Evolutionary conservation across 2,329 filamentous ascomycete species (phyloP).

Genomic region (Pseudopyrenochaeta lycopersici): DNA sequence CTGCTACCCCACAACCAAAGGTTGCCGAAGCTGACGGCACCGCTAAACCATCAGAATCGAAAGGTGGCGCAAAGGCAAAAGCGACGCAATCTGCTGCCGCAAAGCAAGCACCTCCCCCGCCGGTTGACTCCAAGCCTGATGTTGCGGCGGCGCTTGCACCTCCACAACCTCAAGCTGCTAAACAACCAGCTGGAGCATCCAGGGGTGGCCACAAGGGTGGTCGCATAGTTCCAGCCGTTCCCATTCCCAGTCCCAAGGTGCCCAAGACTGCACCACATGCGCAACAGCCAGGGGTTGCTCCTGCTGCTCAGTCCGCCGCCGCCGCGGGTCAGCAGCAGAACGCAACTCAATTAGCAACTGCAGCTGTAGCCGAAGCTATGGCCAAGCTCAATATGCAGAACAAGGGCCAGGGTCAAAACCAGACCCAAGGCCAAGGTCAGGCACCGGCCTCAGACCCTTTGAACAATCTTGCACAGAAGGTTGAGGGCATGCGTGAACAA

Average conservation of each 20-base stretch:
- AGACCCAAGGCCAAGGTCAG: conserved; percentile 25
- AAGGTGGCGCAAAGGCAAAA: conserved; percentile 56
- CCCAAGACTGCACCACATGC: conserved; percentile 50
- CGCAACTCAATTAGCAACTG: conserved; percentile 77
- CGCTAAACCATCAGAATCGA: conserved; percentile 63
- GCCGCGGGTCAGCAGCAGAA: conserved; percentile 59
- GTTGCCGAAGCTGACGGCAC: conserved; percentile 57
- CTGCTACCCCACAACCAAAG: conserved; percentile 37
- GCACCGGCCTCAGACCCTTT: conserved; percentile 55
- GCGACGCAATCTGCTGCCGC: conserved; percentile 53
- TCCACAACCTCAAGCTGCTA: conserved; percentile 50
- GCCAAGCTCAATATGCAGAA: conserved; percentile 67
- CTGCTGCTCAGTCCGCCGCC: conserved; percentile 44
- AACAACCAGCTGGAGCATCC: conserved; percentile 46
- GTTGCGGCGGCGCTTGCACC: conserved; percentile 65
- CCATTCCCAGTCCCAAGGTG: conserved; percentile 60
- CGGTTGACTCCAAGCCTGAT: conserved; percentile 74
- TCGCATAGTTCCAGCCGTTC: conserved; percentile 72
- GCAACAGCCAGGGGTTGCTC: conserved; percentile 33
- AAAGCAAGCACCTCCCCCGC: conserved; percentile 67
- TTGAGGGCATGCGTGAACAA: conserved; percentile 79
- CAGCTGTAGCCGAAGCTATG: conserved; percentile 83
- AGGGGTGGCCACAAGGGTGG: conserved; percentile 56
- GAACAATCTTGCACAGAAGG: conserved; percentile 77
- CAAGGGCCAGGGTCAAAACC: conserved; percentile 25